Conservation (phyloP, 108 stramenopile genomes). For the Nitzschia sp. region DNA sequence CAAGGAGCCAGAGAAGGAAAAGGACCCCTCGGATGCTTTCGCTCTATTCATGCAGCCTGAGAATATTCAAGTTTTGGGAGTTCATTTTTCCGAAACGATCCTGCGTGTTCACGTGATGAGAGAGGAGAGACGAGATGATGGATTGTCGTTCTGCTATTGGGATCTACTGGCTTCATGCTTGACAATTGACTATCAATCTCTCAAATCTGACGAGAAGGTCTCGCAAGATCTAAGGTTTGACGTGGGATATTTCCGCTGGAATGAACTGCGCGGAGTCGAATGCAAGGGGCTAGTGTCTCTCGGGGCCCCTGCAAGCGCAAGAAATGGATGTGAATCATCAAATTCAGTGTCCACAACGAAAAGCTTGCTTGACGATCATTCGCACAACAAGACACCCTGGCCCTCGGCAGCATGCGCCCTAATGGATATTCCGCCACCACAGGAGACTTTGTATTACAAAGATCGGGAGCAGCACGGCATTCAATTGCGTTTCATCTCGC, state of each 20-base stretch:
- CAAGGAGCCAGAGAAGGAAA: conserved; percentile 8
- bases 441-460: conserved; percentile 36
- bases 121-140: conserved; percentile 28
- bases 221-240: conserved; percentile 57
- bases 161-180: conserved; percentile 44
- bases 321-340: conserved; percentile 21
- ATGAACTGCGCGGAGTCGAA: conserved; percentile 54
- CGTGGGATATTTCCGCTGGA: conserved; percentile 44
- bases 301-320: conserved; percentile 18
- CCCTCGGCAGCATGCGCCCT: conserved; percentile 69
- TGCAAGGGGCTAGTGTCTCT: conserved; percentile 35
- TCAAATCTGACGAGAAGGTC: conserved; percentile 39
- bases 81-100: conserved; percentile 50
- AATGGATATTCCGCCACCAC: conserved; percentile 57
- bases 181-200: conserved; percentile 51
- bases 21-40: conserved; percentile 29
- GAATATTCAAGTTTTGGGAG: conserved; percentile 55
- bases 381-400: conserved; percentile 25
- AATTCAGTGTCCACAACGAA: neutral
- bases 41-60: conserved; percentile 78
- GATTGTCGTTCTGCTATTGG: conserved; percentile 69
- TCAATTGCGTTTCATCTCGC: conserved; percentile 37
- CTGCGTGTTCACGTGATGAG: conserved; percentile 67
- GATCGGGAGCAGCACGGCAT: conserved; percentile 32
- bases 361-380: conserved; percentile 4